Base-by-base conservation (phyloP, 148 eudicot species). In the Persicaria tinctoria region DNA sequence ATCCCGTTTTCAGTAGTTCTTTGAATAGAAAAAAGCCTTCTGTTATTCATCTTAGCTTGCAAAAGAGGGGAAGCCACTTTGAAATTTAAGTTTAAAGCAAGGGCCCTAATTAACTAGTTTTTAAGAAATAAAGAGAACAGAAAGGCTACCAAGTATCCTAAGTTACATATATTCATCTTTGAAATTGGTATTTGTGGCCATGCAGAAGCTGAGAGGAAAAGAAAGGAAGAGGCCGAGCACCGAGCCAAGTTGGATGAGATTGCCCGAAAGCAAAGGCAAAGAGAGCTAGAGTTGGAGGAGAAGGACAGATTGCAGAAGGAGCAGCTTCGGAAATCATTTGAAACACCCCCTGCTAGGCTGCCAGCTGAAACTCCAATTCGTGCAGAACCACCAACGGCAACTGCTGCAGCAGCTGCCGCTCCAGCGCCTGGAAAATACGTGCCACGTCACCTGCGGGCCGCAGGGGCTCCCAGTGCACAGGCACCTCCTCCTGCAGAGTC, bases 261-360 rank as follows among this genome's bases (percentile, higher is more conserved):
- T 47, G 97, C 97, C 20, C 93, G 85, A 75, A 95, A 87, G 86
- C 98, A 95, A 82, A 85, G 96, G 71, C 90, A 86, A 53, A 76
- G 96, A 74, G 98, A 94, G 82, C 79, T 47, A 53, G 98, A 95
- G 83, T 78, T 87, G 68, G 98, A 95, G 81, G 98, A 92, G 55
- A 90, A 84, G 78, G 90, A 82, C 71, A 87, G 81, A 80, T 73
- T 59, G 44, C 51, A 85, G 78, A 86, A 81, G 74, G 92, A 91
- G 72, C 80, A 79, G 74, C 75, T 93, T 54, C 82, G 86, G 73
- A 81, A 85, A 20, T 69, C 78, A 59, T 12, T 85, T 13, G 75
- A 46, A 50, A 82, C 76, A 2, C 73, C 64, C 13, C 51, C 81
- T 13, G 47, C 82, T 10, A 83, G 76, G 72, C 49, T 64, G 69